Percentiles rank a stretch among this genome's conserved stretches.
Conservation (phyloP, 306 rosid genomes). For the Chamaecrista fasciculata region DNA sequence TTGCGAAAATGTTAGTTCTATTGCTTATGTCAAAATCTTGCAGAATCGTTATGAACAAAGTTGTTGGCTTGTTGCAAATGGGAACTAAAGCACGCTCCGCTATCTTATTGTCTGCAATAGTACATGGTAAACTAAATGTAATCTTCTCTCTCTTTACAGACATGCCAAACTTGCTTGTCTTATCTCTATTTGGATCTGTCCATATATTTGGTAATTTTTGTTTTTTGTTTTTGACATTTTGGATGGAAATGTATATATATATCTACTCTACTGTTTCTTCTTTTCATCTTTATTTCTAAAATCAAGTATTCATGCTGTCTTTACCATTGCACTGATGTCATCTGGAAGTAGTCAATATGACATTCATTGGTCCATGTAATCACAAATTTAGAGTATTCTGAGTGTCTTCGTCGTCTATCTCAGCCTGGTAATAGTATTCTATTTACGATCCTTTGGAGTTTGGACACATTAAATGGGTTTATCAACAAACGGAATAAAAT, state of each 20-base stretch:
- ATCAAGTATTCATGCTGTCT: neutral
- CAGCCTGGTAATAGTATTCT: constrained; percentile 23
- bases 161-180: constrained; percentile 16
- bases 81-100: constrained; percentile 12
- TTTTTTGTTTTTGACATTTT: too few species aligned
- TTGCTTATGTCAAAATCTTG: neutral
- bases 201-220: neutral
- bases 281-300: neutral
- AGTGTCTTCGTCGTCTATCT: constrained; percentile 25
- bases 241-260: neutral
- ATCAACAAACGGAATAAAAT: constrained; percentile 21
- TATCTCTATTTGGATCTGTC: constrained; percentile 21
- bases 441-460: constrained; percentile 30
- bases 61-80: neutral
- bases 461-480: constrained; percentile 25
- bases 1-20: neutral
- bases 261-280: constrained; percentile 5
- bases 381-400: neutral
- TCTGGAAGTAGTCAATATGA: constrained; percentile 6
- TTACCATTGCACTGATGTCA: neutral
- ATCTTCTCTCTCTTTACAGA: constrained; percentile 11
- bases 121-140: constrained; percentile 11
- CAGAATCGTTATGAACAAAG: neutral
- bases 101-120: constrained; percentile 7
- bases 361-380: neutral